Evolutionary conservation across 2,329 filamentous ascomycete genomes (phyloP).

Genomic region (Colletotrichum sidae): DNA sequence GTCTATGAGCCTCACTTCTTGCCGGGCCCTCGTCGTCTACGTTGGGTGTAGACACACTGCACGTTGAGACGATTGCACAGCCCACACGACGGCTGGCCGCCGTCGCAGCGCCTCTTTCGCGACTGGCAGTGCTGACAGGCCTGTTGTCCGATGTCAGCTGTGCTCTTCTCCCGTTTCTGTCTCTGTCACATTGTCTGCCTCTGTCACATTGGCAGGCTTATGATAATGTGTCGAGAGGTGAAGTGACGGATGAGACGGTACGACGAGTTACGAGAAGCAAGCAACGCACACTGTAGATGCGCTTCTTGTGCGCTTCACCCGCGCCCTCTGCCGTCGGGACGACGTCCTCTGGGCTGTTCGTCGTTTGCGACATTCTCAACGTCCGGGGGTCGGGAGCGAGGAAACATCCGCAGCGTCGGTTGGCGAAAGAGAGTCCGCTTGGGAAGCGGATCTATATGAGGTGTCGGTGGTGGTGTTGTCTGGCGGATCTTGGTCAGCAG

Average conservation of each 20-base stretch:
- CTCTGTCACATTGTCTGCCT: too few species aligned
- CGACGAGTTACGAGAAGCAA: background rate
- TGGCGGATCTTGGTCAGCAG: too few species aligned
- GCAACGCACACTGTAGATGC: constrained; percentile 29
- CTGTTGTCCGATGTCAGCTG: background rate
- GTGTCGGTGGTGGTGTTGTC: too few species aligned
- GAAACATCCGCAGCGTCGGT: too few species aligned
- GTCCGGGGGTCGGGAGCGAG: too few species aligned
- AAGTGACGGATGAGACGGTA: background rate
- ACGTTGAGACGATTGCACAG: constrained; percentile 18
- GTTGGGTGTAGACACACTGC: constrained; percentile 26
- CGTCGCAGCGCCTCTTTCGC: constrained; percentile 34
- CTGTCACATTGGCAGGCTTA: background rate
- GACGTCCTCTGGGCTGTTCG: background rate
- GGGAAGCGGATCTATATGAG: too few species aligned
- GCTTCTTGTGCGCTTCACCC: constrained; percentile 24
- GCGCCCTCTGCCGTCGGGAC: background rate
- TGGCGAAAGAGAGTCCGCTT: too few species aligned
- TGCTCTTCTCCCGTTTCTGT: too few species aligned
- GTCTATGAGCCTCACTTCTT: constrained; percentile 16
- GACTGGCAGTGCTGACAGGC: constrained; percentile 28
- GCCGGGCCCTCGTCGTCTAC: constrained; percentile 32
- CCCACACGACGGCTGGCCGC: constrained; percentile 25
- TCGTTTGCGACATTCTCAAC: background rate
- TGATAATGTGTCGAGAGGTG: background rate